Evolutionary conservation across 805 yeast species (phyloP), one percentile per base, ranked within the genome.

Genomic region (Diddensiella santjacobensis): DNA sequence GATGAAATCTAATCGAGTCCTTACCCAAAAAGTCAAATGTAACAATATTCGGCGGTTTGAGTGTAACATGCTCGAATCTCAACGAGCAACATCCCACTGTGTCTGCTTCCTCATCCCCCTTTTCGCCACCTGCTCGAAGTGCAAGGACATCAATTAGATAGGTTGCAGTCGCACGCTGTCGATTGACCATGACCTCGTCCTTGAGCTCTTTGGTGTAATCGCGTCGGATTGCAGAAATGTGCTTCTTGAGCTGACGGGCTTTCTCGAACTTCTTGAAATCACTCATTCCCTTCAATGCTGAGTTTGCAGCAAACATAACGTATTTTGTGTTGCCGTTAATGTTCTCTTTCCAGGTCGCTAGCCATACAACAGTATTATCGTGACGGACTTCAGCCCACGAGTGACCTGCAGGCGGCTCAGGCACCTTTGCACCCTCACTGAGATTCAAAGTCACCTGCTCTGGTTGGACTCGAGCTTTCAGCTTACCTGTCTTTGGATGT

Each of bases 81-180:
- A 91, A 75, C 1, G 97, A 90, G 69, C 98, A 91, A 68, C 98
- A 91, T 40, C 98, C 98, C 40, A 91, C 98, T 1, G 98, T 91
- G 64, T 91, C 98, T 2, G 98, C 98, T 64, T 90, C 97, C 57
- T 91, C 98, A 2, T 91, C 98, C 8, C 91, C 84, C 65, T 91
- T 91, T 67, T 91, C 97, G 59, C 97, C 96, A 64, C 97, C 97
- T 1, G 97, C 97, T 83, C 98, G 86, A 55, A 91, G 75, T 0
- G 98, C 98, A 61, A 91, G 83, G 2, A 84, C 81, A 70, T 91
- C 98, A 61, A 91, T 90, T 42, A 91, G 74, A 66, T 91, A 91
- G 42, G 91, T 87, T 2, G 96, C 96, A 1, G 93, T 87, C 3
- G 97, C 97, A 60, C 89, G 78, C 69, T 91, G 98, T 54, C 98